Base-by-base conservation (phyloP, 805 yeast genomes). In the Tetrapisispora arboricola region DNA sequence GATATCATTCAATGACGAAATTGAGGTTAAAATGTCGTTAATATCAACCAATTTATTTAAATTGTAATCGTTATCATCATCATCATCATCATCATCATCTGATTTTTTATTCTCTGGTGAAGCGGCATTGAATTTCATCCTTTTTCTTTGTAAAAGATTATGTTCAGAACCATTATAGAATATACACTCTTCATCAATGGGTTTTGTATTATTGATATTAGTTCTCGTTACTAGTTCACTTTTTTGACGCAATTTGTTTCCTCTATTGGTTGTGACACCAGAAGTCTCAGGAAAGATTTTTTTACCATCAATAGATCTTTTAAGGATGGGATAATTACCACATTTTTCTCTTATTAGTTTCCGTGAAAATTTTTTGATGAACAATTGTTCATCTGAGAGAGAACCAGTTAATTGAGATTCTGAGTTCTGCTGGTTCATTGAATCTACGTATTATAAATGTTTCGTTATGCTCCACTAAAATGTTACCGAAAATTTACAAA, bases 1-100 rank as follows among this genome's bases (percentile, higher is more conserved):
- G 2, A 90, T 63, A 50, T 92, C 96, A 2, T 84, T 70, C 0
- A 96, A 92, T 43, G 84, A 83, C 8, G 76, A 68, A 12, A 92
- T 75, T 0, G 97, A 96, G 5, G 80, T 75, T 44, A 92, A 64
- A 16, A 87, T 67, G 33, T 78, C 66, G 22, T 71, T 73, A 2
- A 80, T 57, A 49, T 77, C 71, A 1, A 79, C 67, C 3, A 71
- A 66, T 7, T 60, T 57, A 49, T 78, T 69, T 13, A 77, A 65
- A 42, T 70, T 69, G 7, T 49, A 63, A 6, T 56, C 65, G 10
- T 56, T 65, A 12, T 52, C 60, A 6, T 51, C 61, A 26, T 47
- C 30, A 9, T 45, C 19, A 34, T 39, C 20, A 41, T 49, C 6
- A n/a, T 48, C 50, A 6, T 42, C 43, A 10, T 45, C 8, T 15